Evolutionary conservation across 2,329 filamentous ascomycete species (phyloP).

Genomic region (Didymella arachidicola): DNA sequence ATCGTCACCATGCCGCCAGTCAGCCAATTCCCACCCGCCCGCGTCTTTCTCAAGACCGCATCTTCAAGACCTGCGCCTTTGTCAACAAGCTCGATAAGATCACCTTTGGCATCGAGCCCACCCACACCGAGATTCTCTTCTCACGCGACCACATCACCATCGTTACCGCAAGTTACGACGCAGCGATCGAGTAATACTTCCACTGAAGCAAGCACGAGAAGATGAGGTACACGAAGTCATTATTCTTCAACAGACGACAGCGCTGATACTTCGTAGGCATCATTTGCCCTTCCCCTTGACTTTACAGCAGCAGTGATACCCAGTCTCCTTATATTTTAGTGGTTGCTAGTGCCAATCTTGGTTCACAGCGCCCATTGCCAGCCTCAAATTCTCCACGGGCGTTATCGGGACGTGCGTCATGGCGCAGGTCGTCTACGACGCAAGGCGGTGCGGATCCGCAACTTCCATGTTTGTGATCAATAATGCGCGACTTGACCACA

Average conservation of each 20-base stretch:
- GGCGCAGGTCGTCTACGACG: conserved; percentile 12
- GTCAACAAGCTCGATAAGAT: conserved; percentile 16
- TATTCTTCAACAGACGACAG: neutral
- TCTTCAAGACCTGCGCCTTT: conserved; percentile 11
- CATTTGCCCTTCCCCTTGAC: neutral
- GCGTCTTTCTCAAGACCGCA: conserved; percentile 36
- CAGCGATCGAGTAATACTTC: conserved; percentile 5
- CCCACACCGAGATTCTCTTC: conserved; percentile 19
- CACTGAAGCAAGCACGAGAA: conserved; percentile 5
- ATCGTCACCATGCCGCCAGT: conserved; percentile 35
- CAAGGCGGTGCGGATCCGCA: conserved; percentile 12
- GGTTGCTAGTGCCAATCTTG: neutral
- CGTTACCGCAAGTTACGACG: conserved; percentile 8
- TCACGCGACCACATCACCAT: conserved; percentile 13
- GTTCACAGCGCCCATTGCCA: neutral
- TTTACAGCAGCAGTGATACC: neutral
- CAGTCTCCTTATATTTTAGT: neutral
- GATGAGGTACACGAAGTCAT: conserved; percentile 4
- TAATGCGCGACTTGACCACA: neutral
- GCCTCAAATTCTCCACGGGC: neutral
- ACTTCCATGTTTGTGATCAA: neutral
- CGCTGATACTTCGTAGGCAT: conserved; percentile 1
- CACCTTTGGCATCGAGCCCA: conserved; percentile 13
- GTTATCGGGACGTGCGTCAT: conserved; percentile 8
- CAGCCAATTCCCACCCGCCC: conserved; percentile 41